Base-by-base conservation (phyloP, 2,329 filamentous ascomycete species). In the Ustilaginoidea virens region DNA sequence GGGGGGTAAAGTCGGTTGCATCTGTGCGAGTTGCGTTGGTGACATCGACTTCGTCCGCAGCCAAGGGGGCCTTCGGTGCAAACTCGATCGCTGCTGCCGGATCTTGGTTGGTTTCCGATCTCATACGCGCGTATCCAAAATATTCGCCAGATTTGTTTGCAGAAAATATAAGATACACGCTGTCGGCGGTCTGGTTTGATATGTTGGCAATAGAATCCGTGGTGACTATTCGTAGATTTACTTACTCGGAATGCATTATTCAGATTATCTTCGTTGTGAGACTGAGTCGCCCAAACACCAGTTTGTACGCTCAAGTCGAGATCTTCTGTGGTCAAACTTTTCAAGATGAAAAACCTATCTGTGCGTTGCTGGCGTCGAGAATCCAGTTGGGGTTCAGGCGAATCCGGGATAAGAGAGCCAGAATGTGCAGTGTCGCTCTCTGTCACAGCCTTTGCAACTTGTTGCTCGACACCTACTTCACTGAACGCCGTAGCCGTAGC, bases 81-180 rank as follows among this genome's bases (percentile, higher is more conserved):
- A 82, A 77, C 44, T 79, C 66, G 27, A 80, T 71, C 1, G 74
- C 70, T 1, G 75, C 69, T 0, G 66, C 64, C 8, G 77, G 73
- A 39, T 92, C 80, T 31, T 86, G 69, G 40, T 79, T 75, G 43
- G 94, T 92, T 4, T 74, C 61, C 14, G 87, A 93, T 7, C 65
- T 60, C 87, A 96, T 96, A 21, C 80, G 74, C 13, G 86, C 87
- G 46, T 92, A 94, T 13, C 87, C 87, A 54, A 90, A 94, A 47
- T 94, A 96, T 52, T 94, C 87, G 9, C 87, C 87, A 0, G 87
- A 94, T 46, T 94, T 94, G 53, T 96, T 96, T 9, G 87, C 87
- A 1, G 87, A 96, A 51, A 96, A 96, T 10, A 96, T 72, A 17
- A 96, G 62, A 45, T 86, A 94, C 1, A 96, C 86, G 43, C 79